Conservation (phyloP, 371 early-diverging fungal species). For the Rhizopus stolonifer region DNA sequence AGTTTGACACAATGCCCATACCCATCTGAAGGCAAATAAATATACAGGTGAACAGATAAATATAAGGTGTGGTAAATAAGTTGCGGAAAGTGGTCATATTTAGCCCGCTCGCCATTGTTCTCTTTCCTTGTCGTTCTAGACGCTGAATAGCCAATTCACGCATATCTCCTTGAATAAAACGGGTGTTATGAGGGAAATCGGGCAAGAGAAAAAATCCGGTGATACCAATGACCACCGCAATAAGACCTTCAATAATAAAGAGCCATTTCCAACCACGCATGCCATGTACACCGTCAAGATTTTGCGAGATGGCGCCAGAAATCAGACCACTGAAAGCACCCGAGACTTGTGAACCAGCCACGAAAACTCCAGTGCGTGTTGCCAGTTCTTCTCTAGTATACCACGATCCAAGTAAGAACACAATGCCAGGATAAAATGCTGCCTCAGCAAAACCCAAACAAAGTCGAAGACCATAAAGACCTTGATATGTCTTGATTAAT, state of each 20-base stretch:
- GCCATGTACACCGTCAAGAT: slow-evolving; percentile 42
- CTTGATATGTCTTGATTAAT: slow-evolving; percentile 39
- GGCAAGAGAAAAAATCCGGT: slow-evolving; percentile 54
- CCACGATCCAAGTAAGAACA: slow-evolving; percentile 77
- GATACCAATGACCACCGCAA: slow-evolving; percentile 46
- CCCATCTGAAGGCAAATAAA: slow-evolving; percentile 49
- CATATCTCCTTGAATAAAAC: slow-evolving; percentile 52
- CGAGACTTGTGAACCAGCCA: slow-evolving; percentile 59
- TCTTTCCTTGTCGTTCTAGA: slow-evolving; percentile 45
- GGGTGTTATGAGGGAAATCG: slow-evolving; percentile 53
- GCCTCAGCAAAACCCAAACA: slow-evolving; percentile 70
- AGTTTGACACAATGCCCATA: slow-evolving; percentile 44
- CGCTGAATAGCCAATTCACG: slow-evolving; percentile 51
- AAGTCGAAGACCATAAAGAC: slow-evolving; percentile 59
- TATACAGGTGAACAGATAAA: slow-evolving; percentile 33
- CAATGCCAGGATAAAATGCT: slow-evolving; percentile 75
- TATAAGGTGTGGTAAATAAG: slow-evolving; percentile 37
- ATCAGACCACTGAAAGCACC: slow-evolving; percentile 71
- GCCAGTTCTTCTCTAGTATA: slow-evolving; percentile 76
- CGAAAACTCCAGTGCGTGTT: slow-evolving; percentile 70
- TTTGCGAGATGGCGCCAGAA: slow-evolving; percentile 37
- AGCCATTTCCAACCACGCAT: slow-evolving; percentile 64
- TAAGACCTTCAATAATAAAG: slow-evolving; percentile 58
- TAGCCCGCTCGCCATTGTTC: slow-evolving; percentile 17
- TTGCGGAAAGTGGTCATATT: slow-evolving; percentile 36